Conservation (phyloP, 305 asterid genomes). For the Fraxinus ornus region DNA sequence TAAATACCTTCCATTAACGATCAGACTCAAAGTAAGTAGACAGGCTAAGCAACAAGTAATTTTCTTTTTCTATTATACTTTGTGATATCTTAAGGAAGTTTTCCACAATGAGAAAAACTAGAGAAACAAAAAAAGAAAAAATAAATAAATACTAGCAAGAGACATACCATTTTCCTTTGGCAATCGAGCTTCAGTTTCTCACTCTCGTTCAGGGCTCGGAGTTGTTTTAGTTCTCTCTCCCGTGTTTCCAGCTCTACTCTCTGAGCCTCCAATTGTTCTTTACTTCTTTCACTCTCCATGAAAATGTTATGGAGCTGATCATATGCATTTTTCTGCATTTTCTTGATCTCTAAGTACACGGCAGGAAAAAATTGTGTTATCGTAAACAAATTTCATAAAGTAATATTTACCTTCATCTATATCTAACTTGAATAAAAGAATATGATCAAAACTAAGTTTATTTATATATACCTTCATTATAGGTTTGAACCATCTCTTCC, state of each 20-base stretch:
- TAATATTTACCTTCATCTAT: neutral
- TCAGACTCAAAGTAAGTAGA: neutral
- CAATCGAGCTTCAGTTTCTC: constrained; percentile 57
- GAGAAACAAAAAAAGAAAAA: neutral
- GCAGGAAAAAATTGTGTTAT: neutral
- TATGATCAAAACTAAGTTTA: constrained; percentile 15
- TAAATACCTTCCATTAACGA: neutral
- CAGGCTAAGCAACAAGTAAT: constrained; percentile 2
- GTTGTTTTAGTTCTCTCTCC: constrained; percentile 52
- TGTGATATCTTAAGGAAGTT: constrained; percentile 10
- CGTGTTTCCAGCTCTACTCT: constrained; percentile 44
- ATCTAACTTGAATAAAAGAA: constrained; percentile 14
- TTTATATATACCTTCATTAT: constrained; percentile 51
- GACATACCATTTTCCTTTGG: constrained; percentile 61
- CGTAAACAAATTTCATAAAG: neutral
- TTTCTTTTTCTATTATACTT: neutral
- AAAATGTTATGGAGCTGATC: constrained; percentile 41
- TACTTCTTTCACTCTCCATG: constrained; percentile 49
- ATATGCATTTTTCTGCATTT: constrained; percentile 47
- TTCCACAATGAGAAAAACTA: neutral
- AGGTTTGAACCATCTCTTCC: constrained; percentile 51
- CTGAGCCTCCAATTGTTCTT: constrained; percentile 45
- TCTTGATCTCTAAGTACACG: constrained; percentile 55
- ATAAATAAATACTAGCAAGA: constrained; percentile 6
- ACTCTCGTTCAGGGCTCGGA: constrained; percentile 51